Base-by-base conservation (phyloP, 2,329 filamentous ascomycete species). In the Cytospora mali region DNA sequence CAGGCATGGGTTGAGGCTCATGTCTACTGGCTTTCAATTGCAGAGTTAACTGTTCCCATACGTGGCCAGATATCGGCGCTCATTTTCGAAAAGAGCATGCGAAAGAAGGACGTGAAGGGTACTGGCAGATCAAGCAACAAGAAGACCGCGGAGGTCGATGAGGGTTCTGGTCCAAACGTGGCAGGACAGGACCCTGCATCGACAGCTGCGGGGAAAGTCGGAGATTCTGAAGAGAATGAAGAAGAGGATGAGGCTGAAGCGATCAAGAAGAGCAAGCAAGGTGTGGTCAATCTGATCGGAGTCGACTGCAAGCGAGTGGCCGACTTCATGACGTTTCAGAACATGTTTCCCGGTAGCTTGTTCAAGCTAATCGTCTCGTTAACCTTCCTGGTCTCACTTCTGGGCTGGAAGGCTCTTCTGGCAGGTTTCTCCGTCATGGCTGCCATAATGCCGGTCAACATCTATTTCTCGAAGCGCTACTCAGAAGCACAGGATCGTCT, bases 221-320 rank as follows among this genome's bases (percentile, higher is more conserved):
- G n/a, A n/a, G n/a, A n/a, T n/a, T n/a, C 77, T 9, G 76, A 77
- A 1, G 42, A 46, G 21, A 6, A 10, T 4, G 78, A 79, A 4
- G 80, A 84, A 31, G 78, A 84, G 31, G 78, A 82, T n/a, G 81
- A 85, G 10, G 67, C 74, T 70, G 71, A 78, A 69, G 60, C 79
- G 28, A 68, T 78, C 23, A 80, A 68, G 69, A 81, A 75, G 73
- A 86, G 67, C 84, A 88, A 74, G 65, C 91, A 94, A 74, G 87
- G 84, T 61, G 89, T 89, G 4, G 87, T 93, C 61, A 94, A 93
- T 72, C 79, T 93, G 39, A 87, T 93, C 52, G 90, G 89, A n/a
- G 87, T 93, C 13, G 91, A 94, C 72, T 80, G 85, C 9, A 85
- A 86, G 66, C 84, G 90, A 46, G 80, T 94, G 49, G 79, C 88